phyloP scores from a whole-genome alignment of 495 filamentous ascomycete species.

The Tetracladium marchalianum region DNA sequence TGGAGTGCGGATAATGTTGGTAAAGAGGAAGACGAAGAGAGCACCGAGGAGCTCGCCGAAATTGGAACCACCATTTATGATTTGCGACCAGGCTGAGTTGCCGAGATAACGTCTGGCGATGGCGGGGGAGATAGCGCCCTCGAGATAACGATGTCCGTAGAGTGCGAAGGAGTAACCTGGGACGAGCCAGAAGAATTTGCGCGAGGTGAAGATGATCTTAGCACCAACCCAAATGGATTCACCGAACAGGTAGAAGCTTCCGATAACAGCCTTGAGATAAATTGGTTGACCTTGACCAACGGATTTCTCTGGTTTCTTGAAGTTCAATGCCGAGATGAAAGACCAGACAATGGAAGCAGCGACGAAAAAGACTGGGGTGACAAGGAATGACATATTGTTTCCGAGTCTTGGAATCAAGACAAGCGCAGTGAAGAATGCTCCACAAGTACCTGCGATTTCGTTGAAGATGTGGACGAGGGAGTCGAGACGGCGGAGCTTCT shows the following conservation, averaged over 20 bases:
- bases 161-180: constrained; percentile 33
- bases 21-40: constrained; percentile 29
- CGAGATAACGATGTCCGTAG: constrained; percentile 36
- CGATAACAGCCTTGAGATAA: constrained; percentile 21
- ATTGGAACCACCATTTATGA: constrained; percentile 35
- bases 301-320: constrained; percentile 12
- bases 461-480: constrained; percentile 36
- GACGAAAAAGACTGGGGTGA: constrained; percentile 31
- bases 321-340: constrained; percentile 27
- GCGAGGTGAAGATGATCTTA: constrained; percentile 29
- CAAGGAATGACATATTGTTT: constrained; percentile 35
- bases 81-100: constrained; percentile 32
- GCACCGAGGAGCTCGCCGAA: constrained; percentile 35
- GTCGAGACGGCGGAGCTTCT: constrained; percentile 34
- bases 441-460: constrained; percentile 30
- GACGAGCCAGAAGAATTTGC: constrained; percentile 36
- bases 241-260: constrained; percentile 25
- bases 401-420: constrained; percentile 30
- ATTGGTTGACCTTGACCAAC: constrained; percentile 2
- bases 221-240: constrained; percentile 30
- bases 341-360: constrained; percentile 26
- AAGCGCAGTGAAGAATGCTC: constrained; percentile 31
- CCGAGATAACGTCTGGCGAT: constrained; percentile 30
- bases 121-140: constrained; percentile 30
- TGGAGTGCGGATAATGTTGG: constrained; percentile 30